phyloP scores from a whole-genome alignment of 805 yeast species.

The Sungouiella blattae region DNA sequence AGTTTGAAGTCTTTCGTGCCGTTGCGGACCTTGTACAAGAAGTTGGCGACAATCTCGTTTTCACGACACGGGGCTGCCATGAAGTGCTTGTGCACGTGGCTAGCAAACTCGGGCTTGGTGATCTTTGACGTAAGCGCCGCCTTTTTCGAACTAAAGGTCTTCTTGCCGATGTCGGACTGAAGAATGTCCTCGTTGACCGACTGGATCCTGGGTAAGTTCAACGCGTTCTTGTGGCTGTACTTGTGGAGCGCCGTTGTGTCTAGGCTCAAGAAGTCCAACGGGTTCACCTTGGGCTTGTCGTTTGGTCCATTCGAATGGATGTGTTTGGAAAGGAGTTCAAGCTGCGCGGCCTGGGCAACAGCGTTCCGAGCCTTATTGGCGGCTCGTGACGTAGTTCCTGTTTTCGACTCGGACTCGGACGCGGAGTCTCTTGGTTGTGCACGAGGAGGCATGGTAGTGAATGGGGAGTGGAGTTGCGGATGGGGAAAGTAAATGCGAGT shows the following conservation, averaged over 20 bases:
- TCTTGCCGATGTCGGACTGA: slow-evolving; percentile 69
- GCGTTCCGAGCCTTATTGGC: slow-evolving; percentile 60
- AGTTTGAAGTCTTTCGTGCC: slow-evolving; percentile 48
- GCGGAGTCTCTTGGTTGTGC: slow-evolving; percentile 30
- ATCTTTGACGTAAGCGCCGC: slow-evolving; percentile 38
- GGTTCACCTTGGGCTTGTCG: slow-evolving; percentile 48
- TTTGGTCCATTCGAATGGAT: slow-evolving; percentile 72
- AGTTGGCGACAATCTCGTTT: slow-evolving; percentile 82
- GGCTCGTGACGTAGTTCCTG: slow-evolving; percentile 30
- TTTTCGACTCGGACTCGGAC: slow-evolving; percentile 31
- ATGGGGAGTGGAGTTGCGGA: too few relatives aligned
- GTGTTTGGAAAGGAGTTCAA: slow-evolving; percentile 62
- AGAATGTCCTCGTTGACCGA: slow-evolving; percentile 68
- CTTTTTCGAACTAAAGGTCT: slow-evolving; percentile 42
- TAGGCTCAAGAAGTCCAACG: slow-evolving; percentile 66
- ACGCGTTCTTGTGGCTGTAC: slow-evolving; percentile 59
- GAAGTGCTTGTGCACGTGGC: slow-evolving; percentile 67
- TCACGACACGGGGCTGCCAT: slow-evolving; percentile 59
- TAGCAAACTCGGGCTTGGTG: slow-evolving; percentile 57
- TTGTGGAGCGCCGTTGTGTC: slow-evolving; percentile 63
- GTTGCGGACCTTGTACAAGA: slow-evolving; percentile 79
- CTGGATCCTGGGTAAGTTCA: slow-evolving; percentile 56
- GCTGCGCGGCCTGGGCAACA: slow-evolving; percentile 65
- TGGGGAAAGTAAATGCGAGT: too few relatives aligned
- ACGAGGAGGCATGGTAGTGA: slow-evolving; percentile 20